Evolutionary conservation across 768 basidiomycete species (phyloP).

Genomic region (Nevesoporus exiguus): DNA sequence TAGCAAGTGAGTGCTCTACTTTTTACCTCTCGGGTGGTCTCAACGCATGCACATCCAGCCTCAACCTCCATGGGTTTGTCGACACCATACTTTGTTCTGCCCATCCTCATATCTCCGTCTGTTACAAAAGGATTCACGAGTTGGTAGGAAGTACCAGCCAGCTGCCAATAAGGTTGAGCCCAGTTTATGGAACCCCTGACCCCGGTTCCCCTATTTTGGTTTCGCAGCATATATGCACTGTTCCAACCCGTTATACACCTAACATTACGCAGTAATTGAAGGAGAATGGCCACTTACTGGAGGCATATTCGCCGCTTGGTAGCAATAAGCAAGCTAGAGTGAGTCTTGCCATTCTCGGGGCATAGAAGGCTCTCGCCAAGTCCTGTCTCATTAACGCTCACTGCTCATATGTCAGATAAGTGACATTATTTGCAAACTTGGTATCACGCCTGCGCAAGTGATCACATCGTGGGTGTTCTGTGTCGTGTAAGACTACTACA

Average conservation of each 20-base stretch:
- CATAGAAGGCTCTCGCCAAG: slow-evolving; percentile 7
- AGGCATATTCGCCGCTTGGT: slow-evolving; percentile 78
- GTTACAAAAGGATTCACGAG: slow-evolving; percentile 48
- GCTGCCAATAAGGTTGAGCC: slow-evolving; percentile 79
- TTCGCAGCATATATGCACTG: neutral
- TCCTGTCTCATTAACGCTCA: neutral
- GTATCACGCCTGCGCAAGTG: slow-evolving; percentile 72
- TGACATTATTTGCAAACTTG: slow-evolving; percentile 55
- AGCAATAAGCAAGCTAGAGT: slow-evolving; percentile 55
- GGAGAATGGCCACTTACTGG: slow-evolving; percentile 60
- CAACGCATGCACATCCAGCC: slow-evolving; percentile 33
- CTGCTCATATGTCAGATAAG: slow-evolving; percentile 39
- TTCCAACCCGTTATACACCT: neutral
- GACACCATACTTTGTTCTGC: neutral
- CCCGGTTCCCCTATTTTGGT: slow-evolving; percentile 61
- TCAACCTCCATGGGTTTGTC: slow-evolving; percentile 52
- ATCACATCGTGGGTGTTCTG: slow-evolving; percentile 74
- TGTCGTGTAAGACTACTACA: slow-evolving; percentile 49
- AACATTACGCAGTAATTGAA: slow-evolving; percentile 55
- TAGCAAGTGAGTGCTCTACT: slow-evolving; percentile 56
- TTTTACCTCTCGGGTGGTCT: neutral
- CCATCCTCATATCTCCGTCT: neutral
- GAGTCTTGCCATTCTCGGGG: slow-evolving; percentile 57
- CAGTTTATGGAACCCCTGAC: slow-evolving; percentile 74
- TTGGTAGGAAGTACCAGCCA: slow-evolving; percentile 57